These are phyloP conservation scores for Volutella citrinella DNA, from an alignment of 2,329 filamentous ascomycete species.

Conservation along the genomic window DNA sequence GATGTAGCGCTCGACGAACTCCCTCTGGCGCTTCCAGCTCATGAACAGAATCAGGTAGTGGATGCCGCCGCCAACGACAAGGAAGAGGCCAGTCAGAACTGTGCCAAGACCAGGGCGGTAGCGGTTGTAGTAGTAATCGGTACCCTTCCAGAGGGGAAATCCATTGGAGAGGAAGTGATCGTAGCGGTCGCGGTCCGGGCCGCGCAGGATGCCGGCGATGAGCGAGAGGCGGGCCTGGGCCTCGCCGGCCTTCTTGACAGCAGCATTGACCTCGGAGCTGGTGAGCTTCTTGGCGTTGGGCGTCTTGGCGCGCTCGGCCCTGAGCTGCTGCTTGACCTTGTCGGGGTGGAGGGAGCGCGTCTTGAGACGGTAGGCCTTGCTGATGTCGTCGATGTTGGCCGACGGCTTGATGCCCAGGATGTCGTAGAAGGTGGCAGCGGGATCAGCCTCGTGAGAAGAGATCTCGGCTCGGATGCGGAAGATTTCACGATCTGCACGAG, in stretches of 20 bases:
- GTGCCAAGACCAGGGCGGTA: constrained; percentile 88
- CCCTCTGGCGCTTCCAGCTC: constrained; percentile 83
- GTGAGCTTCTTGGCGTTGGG: constrained; percentile 69
- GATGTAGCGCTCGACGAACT: constrained; percentile 91
- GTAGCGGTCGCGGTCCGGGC: constrained; percentile 78
- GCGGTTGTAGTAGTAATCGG: constrained; percentile 95
- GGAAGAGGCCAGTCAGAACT: constrained; percentile 76
- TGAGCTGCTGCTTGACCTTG: constrained; percentile 85
- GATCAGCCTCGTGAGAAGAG: constrained; percentile 69
- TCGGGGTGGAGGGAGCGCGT: constrained; percentile 84
- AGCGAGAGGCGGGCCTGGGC: constrained; percentile 81
- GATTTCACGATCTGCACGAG: constrained; percentile 81
- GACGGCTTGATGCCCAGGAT: constrained; percentile 74
- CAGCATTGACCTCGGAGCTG: constrained; percentile 71
- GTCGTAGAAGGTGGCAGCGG: constrained; percentile 87
- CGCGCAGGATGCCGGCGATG: constrained; percentile 81
- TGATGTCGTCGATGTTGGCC: constrained; percentile 83
- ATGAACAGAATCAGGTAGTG: constrained; percentile 87
- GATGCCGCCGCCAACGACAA: constrained; percentile 77
- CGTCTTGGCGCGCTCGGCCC: constrained; percentile 62
- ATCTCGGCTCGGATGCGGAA: constrained; percentile 93
- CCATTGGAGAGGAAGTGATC: constrained; percentile 92
- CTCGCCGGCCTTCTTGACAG: constrained; percentile 77
- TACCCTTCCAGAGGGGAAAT: constrained; percentile 95
- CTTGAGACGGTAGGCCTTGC: constrained; percentile 90